Conservation (phyloP, 495 filamentous ascomycete genomes). For the Physcia stellaris region DNA sequence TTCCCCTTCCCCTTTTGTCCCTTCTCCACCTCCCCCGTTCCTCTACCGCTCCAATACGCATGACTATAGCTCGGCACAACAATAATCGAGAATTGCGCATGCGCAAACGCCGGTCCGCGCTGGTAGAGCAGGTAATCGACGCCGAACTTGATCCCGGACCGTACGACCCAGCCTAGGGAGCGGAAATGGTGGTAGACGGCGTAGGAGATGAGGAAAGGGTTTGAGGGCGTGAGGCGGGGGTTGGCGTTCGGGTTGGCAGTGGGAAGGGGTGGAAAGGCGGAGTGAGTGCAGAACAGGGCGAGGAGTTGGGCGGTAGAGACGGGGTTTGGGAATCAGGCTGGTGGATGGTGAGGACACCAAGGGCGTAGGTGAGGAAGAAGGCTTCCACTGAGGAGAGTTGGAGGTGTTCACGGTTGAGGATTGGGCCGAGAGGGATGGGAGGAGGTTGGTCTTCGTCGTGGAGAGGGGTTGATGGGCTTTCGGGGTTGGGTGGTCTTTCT, state of each 20-base stretch:
- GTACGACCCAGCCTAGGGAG: slow-evolving; percentile 90
- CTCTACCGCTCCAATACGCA: slow-evolving; percentile 58
- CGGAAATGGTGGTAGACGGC: slow-evolving; percentile 92
- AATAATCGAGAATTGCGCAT: slow-evolving; percentile 82
- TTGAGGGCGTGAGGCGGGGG: slow-evolving; percentile 43
- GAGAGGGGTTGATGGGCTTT: too few species aligned
- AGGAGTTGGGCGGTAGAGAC: slow-evolving; percentile 38
- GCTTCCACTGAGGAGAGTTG: slow-evolving; percentile 83
- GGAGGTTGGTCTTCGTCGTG: too few species aligned
- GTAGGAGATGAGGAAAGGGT: slow-evolving; percentile 77
- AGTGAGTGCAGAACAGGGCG: slow-evolving; percentile 48
- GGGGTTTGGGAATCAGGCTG: slow-evolving; percentile 34
- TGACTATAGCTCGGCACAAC: slow-evolving; percentile 73
- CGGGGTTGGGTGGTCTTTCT: too few species aligned
- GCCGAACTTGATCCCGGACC: slow-evolving; percentile 87
- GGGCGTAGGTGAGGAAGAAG: slow-evolving; percentile 75
- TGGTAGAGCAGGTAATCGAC: slow-evolving; percentile 90
- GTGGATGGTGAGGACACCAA: slow-evolving; percentile 61
- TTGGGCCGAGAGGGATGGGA: too few species aligned
- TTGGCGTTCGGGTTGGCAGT: neutral
- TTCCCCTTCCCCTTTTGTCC: slow-evolving; percentile 33
- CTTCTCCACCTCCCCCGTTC: slow-evolving; percentile 31
- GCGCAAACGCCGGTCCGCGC: slow-evolving; percentile 84
- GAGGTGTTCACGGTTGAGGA: slow-evolving; percentile 76
- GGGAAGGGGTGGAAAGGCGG: slow-evolving; percentile 47